Percentiles rank a stretch among this genome's conserved stretches.
Conservation (phyloP, 1,284 basidiomycete genomes). For the Apiotrichum porosum region DNA sequence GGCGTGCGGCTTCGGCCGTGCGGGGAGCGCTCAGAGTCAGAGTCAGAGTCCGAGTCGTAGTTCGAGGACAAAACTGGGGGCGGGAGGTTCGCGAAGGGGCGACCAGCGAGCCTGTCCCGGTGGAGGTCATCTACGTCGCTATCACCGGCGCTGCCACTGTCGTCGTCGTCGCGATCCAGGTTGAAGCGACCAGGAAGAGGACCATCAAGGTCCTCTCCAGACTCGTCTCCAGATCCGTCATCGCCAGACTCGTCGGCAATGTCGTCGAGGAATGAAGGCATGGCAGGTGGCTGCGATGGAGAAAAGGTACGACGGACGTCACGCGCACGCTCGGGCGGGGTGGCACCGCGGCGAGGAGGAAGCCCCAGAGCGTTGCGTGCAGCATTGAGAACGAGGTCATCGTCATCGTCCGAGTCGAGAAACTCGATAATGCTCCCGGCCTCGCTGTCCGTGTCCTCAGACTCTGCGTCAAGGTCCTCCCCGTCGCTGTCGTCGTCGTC, state of each 20-base stretch:
- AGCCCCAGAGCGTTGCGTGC: background rate
- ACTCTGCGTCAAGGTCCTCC: background rate
- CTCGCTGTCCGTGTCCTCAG: background rate
- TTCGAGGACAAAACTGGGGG: too few relatives aligned
- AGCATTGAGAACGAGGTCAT: background rate
- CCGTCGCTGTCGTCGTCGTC: conserved; percentile 12
- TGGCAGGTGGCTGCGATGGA: background rate
- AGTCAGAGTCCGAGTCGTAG: background rate
- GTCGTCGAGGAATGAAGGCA: background rate
- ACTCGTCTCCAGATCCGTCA: too few relatives aligned
- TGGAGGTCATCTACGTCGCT: conserved; percentile 11
- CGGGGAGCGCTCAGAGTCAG: too few relatives aligned
- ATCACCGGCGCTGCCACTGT: background rate
- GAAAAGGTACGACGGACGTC: background rate
- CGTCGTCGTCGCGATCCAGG: conserved; percentile 1
- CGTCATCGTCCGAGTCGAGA: background rate
- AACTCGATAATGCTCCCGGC: background rate
- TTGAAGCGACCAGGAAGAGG: too few relatives aligned
- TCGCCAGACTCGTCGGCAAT: conserved; percentile 6
- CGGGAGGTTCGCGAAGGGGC: too few relatives aligned
- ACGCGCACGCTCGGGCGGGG: too few relatives aligned
- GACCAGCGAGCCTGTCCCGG: too few relatives aligned
- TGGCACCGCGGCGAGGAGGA: too few relatives aligned
- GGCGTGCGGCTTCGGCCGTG: background rate
- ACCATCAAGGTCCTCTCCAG: too few relatives aligned